Evolutionary conservation across 1,284 basidiomycete genomes (phyloP).

Genomic region (Fomitopsis pinicola): DNA sequence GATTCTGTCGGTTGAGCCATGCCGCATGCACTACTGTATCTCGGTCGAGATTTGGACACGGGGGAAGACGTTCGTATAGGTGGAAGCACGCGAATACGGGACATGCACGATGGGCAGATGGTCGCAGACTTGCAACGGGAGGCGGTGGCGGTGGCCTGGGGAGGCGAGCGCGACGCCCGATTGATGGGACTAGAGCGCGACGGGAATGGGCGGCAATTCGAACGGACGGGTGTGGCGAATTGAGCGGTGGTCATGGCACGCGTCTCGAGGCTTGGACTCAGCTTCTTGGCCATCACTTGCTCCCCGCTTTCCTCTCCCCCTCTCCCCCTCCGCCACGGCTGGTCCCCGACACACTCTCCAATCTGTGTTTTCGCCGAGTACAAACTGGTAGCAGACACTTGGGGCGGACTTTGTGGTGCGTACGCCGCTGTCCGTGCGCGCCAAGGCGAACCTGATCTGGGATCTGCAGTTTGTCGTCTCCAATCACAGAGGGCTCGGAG

Average conservation of each 20-base stretch:
- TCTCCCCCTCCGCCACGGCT: not conserved
- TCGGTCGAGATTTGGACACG: not conserved
- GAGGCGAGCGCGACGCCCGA: not conserved
- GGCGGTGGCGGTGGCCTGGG: not conserved
- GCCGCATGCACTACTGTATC: not conserved
- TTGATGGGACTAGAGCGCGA: not conserved
- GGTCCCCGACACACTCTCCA: not conserved
- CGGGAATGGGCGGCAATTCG: not conserved
- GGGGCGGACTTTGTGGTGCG: not conserved
- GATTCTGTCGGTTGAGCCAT: not conserved
- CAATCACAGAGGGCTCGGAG: not conserved
- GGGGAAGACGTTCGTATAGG: too few species aligned
- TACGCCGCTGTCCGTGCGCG: not conserved
- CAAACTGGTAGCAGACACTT: not conserved
- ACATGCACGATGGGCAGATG: not conserved
- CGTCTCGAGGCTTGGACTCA: not conserved
- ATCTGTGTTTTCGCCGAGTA: not conserved
- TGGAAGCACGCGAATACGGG: not conserved
- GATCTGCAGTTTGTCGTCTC: not conserved
- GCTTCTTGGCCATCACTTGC: not conserved
- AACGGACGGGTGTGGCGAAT: not conserved
- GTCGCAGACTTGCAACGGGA: not conserved
- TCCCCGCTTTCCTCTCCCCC: not conserved
- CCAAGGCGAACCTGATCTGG: not conserved
- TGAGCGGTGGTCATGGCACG: slow-evolving; percentile 2